phyloP scores from a whole-genome alignment of 768 basidiomycete species.

The Trametes elegans region DNA sequence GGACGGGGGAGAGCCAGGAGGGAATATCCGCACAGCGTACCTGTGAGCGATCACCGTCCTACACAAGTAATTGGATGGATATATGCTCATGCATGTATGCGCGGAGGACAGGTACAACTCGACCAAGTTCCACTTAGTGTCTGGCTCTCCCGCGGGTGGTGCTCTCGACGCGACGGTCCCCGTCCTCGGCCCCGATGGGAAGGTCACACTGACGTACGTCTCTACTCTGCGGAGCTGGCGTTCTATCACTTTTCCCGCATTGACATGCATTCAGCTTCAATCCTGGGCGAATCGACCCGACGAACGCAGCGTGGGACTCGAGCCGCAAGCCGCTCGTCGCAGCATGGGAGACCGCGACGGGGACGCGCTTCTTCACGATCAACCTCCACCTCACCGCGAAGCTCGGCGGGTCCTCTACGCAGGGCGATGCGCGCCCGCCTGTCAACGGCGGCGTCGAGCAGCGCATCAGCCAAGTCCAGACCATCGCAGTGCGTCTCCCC shows the following conservation, averaged over 20 bases:
- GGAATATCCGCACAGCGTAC: slow-evolving; percentile 60
- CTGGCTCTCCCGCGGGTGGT: slow-evolving; percentile 47
- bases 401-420: slow-evolving; percentile 43
- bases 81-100: neutral
- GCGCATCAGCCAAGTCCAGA: slow-evolving; percentile 48
- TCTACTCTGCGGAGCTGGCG: neutral
- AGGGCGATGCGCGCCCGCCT: slow-evolving; percentile 55
- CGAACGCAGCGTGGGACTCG: slow-evolving; percentile 48
- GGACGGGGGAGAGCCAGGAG: slow-evolving; percentile 62
- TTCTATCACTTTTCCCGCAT: neutral
- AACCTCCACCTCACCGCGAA: slow-evolving; percentile 61
- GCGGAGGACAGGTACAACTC: slow-evolving; percentile 39
- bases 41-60: slow-evolving; percentile 35
- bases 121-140: slow-evolving; percentile 45
- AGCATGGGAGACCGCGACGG: slow-evolving; percentile 46
- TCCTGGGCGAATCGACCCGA: slow-evolving; percentile 62
- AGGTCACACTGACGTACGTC: slow-evolving; percentile 43
- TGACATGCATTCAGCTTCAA: slow-evolving; percentile 42
- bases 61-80: neutral
- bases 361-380: slow-evolving; percentile 51
- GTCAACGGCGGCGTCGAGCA: slow-evolving; percentile 50
- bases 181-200: slow-evolving; percentile 29
- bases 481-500: slow-evolving; percentile 43
- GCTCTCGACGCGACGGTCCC: slow-evolving; percentile 46
- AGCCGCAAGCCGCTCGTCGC: slow-evolving; percentile 61